Evolutionary conservation across 2,329 filamentous ascomycete species (phyloP), one percentile per base, ranked within the genome.

Genomic region (Pseudogymnoascus sp.): DNA sequence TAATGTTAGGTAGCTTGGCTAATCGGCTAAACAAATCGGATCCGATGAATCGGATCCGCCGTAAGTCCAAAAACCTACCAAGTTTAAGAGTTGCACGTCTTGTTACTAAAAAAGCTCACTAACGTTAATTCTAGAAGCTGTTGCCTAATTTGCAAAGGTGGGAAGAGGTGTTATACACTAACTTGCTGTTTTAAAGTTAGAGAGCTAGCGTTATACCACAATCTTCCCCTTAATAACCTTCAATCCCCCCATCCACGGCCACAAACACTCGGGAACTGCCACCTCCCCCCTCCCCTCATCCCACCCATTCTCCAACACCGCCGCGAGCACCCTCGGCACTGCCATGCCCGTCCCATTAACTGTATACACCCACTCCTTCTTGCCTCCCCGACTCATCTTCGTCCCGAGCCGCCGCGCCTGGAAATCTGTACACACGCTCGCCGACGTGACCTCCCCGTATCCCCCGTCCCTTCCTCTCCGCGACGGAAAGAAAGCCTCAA

Each of bases 281-380:
- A 98, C 90, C 1, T 82, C 83, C 70, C 80, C 81, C 19, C 80
- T 81, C 24, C 79, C 72, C 71, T 92, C 88, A 71, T 95, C 84
- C 90, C 93, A 99, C 0, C 91, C 89, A 71, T 93, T 91, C 79
- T 99, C 95, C 67, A 99, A 73, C 60, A 99, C 81, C 5, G 92
- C 93, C 24, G 95, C 93, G 64, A 99, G 74, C 11, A 99, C 89
- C 61, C 95, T 83, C 3, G 95, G 95, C 38, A 98, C 89, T 0
- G 95, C 95, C 70, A 98, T 80, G 0, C 93, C 95, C 1, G 95
- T 99, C 0, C 93, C 96, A 73, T 99, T 99, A 38, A 96, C 82
- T 0, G 95, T 99, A 78, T 90, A 91, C 12, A 93, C 91, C 74
- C 91, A 98, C 1, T 82, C 80, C 72, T 82, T 85, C 16, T 73